Conservation (phyloP, 176 grass and related monocot species). For the Themeda triandra region DNA sequence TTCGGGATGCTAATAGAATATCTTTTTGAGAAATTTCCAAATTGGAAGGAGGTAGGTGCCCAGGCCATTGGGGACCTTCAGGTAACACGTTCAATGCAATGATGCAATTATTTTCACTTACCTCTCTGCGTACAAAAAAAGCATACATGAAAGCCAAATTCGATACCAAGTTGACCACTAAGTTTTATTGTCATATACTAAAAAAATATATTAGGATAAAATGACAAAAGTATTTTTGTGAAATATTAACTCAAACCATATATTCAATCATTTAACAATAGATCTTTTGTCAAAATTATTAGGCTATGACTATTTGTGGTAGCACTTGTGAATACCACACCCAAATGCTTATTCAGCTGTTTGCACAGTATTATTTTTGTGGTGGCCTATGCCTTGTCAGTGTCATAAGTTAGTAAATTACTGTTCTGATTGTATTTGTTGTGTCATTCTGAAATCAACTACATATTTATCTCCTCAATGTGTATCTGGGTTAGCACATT, state of each 20-base stretch:
- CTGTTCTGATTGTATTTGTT: neutral
- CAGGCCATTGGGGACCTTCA: constrained; percentile 98
- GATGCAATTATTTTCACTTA: neutral
- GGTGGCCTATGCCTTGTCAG: neutral
- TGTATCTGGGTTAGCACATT: neutral
- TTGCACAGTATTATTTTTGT: constrained; percentile 3
- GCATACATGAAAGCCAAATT: neutral
- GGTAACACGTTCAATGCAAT: constrained; percentile 38
- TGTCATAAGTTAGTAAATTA: neutral
- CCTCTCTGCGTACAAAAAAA: neutral
- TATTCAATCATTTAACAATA: neutral
- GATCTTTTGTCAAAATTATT: neutral
- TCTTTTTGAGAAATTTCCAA: constrained; percentile 86
- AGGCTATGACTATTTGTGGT: neutral
- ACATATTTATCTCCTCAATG: neutral
- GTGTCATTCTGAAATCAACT: neutral
- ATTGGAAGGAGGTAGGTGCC: constrained; percentile 84
- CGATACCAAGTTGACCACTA: neutral
- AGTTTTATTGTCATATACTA: neutral
- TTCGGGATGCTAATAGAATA: constrained; percentile 98
- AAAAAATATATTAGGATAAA: neutral
- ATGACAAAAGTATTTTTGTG: neutral
- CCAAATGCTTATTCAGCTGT: neutral
- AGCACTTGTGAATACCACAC: neutral
- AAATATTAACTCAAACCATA: neutral